Evolutionary conservation across 495 filamentous ascomycete genomes (phyloP).

Genomic region (Platismatia glauca): DNA sequence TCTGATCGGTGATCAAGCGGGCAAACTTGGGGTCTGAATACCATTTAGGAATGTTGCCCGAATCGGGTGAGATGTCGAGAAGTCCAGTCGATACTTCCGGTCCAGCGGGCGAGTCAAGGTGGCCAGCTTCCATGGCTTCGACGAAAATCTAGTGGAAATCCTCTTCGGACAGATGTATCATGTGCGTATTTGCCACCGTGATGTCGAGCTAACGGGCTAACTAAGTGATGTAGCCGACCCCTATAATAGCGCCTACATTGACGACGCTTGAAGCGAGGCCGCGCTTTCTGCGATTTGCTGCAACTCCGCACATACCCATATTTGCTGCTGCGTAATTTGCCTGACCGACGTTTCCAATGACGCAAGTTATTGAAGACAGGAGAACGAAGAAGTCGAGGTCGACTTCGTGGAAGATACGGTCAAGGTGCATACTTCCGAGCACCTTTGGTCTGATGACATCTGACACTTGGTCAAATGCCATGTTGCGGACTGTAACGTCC

Average conservation of each 20-base stretch:
- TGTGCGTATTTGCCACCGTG: background rate
- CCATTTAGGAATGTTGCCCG: conserved; percentile 1
- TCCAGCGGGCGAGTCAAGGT: background rate
- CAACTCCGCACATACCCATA: conserved; percentile 44
- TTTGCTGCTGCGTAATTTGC: conserved; percentile 58
- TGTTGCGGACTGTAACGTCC: background rate
- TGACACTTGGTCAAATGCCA: background rate
- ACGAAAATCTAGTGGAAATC: conserved; percentile 9
- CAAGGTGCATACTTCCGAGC: conserved; percentile 4
- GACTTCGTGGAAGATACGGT: conserved; percentile 1
- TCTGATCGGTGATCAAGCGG: background rate
- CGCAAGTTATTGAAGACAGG: conserved; percentile 52
- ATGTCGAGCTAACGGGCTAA: background rate
- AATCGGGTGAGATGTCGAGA: conserved; percentile 1
- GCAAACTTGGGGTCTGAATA: conserved; percentile 8
- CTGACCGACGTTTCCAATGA: conserved; percentile 52
- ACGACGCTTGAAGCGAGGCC: conserved; percentile 24
- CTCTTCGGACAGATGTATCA: conserved; percentile 2
- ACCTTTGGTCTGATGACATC: conserved; percentile 9
- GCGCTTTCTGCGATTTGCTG: conserved; percentile 19
- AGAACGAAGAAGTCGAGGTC: conserved; percentile 58
- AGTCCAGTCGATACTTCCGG: background rate
- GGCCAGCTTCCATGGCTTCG: conserved; percentile 2
- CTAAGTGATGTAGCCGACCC: conserved; percentile 15
- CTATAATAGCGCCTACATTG: conserved; percentile 16